Evolutionary conservation across 2,329 filamentous ascomycete genomes (phyloP), one percentile per base, ranked within the genome.

Genomic region (Aspergillus udagawae): DNA sequence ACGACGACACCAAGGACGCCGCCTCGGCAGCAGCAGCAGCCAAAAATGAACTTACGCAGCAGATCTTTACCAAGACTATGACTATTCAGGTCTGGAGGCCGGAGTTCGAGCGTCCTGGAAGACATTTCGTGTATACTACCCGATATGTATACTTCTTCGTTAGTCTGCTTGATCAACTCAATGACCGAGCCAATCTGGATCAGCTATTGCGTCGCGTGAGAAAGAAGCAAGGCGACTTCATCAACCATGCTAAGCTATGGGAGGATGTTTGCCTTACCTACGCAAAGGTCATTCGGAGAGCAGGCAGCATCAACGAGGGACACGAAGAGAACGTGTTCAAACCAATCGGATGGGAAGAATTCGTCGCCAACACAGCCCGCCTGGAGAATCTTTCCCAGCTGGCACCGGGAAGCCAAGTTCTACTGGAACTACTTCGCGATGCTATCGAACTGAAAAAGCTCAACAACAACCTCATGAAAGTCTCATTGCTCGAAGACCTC

Each of bases 51-150:
- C 84, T 95, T 14, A 92, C 91, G 51, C 82, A 85, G 53, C 89
- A 96, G 45, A 88, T 96, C 54, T 93, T 96, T 64, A 96, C 92
- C 42, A 96, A 96, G 76, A 96, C 91, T 0, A 96, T 96, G 88
- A 88, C 90, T 1, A 87, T 96, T 72, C 93, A 95, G 68, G 91
- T 97, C 3, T 97, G 92, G 92, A 93, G 92, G 65, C 94, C 92
- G 41, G 92, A 96, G 63, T 86, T 90, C 49, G 92, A 97, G 71
- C 80, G 87, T 23, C 81, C 91, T 0, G 92, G 92, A 0, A 85
- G 92, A 20, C 92, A 97, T 71, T 94, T 96, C 67, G 91, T 96
- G 41, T 97, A 94, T 71, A 96, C 91, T 0, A 86, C 90, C 51
- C 87, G 89, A 61, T 97, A 97, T 67, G 88, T 91, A 1, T 86